Conservation (phyloP, 78 protist genomes). For the Dictyostelium capitatum region DNA sequence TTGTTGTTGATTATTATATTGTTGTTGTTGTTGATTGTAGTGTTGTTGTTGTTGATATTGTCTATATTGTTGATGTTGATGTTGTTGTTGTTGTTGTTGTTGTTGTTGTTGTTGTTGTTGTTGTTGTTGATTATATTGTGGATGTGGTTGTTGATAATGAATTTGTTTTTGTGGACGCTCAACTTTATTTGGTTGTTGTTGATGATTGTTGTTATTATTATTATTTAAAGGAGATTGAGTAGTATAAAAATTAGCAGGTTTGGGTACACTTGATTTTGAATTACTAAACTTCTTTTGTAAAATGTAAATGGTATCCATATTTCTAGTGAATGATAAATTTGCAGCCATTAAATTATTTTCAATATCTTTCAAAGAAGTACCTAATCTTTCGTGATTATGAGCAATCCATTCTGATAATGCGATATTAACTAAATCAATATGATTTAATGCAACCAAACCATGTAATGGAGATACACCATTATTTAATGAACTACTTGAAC, state of each 20-base stretch:
- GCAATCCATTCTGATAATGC: conserved; percentile 75
- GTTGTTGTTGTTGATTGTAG: neutral
- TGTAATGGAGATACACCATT: conserved; percentile 48
- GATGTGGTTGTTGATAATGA: neutral
- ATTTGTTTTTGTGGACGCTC: neutral
- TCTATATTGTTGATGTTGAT: neutral
- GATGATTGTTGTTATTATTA: neutral
- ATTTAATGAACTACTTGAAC: neutral
- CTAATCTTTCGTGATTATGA: conserved; percentile 58
- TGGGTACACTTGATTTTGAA: neutral
- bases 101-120: neutral
- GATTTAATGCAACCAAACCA: conserved; percentile 79
- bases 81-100: neutral
- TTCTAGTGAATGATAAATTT: conserved; percentile 47
- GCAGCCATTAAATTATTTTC: conserved; percentile 56
- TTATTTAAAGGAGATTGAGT: neutral
- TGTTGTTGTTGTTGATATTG: neutral
- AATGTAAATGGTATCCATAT: conserved; percentile 36
- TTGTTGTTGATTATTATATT: neutral
- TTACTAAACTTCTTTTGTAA: conserved; percentile 20
- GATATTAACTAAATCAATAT: conserved; percentile 41
- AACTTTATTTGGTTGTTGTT: neutral
- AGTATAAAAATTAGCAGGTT: conserved; percentile 9
- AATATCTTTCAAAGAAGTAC: conserved; percentile 42
- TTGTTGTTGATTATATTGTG: neutral